Evolutionary conservation across 805 yeast species (phyloP).

Genomic region (Candida nitratophila): DNA sequence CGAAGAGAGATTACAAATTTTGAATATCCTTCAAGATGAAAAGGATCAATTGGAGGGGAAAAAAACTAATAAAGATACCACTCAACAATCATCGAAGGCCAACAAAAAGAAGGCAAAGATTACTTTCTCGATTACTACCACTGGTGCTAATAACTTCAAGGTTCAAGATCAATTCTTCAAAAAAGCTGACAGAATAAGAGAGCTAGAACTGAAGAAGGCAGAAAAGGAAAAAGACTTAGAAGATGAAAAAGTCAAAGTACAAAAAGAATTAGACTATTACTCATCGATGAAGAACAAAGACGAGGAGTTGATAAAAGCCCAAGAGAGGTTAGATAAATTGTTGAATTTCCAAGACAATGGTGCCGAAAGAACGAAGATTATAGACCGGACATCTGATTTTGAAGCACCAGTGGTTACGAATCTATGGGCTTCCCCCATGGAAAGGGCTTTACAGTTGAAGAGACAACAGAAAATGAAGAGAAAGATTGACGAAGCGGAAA

Average conservation of each 20-base stretch:
- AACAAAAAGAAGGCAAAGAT: conserved; percentile 39
- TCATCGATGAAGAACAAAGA: conserved; percentile 36
- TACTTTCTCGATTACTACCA: conserved; percentile 46
- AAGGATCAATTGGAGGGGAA: conserved; percentile 34
- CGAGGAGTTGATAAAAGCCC: conserved; percentile 61
- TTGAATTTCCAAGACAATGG: conserved; percentile 79
- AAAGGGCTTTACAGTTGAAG: conserved; percentile 80
- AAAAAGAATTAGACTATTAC: conserved; percentile 36
- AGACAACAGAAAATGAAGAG: conserved; percentile 74
- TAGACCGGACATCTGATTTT: conserved; percentile 88
- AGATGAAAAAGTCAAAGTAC: conserved; percentile 33
- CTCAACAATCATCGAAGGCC: conserved; percentile 10
- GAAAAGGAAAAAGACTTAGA: conserved; percentile 31
- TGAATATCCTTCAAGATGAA: conserved; percentile 46
- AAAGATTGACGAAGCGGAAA: conserved; percentile 52
- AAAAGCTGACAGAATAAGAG: conserved; percentile 43
- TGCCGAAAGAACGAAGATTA: conserved; percentile 84
- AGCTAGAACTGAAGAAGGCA: conserved; percentile 24
- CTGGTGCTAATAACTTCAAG: conserved; percentile 58
- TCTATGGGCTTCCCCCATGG: conserved; percentile 82
- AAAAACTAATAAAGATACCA: conserved; percentile 11
- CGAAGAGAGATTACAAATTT: conserved; percentile 56
- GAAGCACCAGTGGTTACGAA: conserved; percentile 50
- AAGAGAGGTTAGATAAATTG: conserved; percentile 63
- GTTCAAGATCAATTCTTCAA: conserved; percentile 63